phyloP scores from a whole-genome alignment of 106 monocot species.

The Iris macrosiphon region DNA sequence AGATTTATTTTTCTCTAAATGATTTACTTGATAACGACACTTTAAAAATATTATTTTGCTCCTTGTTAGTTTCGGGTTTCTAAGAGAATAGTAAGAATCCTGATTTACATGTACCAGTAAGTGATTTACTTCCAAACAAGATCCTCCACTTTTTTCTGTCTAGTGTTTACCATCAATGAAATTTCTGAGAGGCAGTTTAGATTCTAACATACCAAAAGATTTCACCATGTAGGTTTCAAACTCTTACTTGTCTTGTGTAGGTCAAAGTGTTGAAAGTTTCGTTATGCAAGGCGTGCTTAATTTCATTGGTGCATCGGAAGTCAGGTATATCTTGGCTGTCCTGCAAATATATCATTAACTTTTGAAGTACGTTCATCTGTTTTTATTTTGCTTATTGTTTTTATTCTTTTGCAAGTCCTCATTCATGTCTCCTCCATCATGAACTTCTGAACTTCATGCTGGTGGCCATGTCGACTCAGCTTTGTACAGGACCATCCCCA shows the following conservation, averaged over 20 bases:
- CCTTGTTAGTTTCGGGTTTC: too few species aligned
- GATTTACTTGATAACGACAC: too few species aligned
- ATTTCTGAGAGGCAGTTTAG: too few species aligned
- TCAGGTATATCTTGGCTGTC: slow-evolving; percentile 57
- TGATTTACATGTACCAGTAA: too few species aligned
- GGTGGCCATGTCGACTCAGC: slow-evolving; percentile 92
- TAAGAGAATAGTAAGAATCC: too few species aligned
- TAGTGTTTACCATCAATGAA: too few species aligned
- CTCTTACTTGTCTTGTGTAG: slow-evolving; percentile 33
- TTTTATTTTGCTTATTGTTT: slow-evolving; percentile 22
- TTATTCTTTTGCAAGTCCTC: slow-evolving; percentile 45
- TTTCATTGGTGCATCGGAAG: slow-evolving; percentile 68
- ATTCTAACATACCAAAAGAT: too few species aligned
- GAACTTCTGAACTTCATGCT: slow-evolving; percentile 90
- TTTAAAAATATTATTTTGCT: too few species aligned
- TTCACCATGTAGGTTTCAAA: not conserved
- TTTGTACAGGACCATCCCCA: slow-evolving; percentile 76
- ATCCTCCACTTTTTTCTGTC: not conserved
- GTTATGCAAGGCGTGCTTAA: slow-evolving; percentile 67
- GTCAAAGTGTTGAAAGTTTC: slow-evolving; percentile 49
- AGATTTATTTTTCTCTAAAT: not conserved
- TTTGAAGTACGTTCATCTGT: not conserved
- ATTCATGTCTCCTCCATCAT: slow-evolving; percentile 77
- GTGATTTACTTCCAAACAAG: too few species aligned
- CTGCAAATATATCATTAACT: slow-evolving; percentile 1